A percentile compares a stretch with the other conserved stretches of the same genome.
phyloP scores from a whole-genome alignment of 495 filamentous ascomycete genomes.

The Tetracladium marchalianum region DNA sequence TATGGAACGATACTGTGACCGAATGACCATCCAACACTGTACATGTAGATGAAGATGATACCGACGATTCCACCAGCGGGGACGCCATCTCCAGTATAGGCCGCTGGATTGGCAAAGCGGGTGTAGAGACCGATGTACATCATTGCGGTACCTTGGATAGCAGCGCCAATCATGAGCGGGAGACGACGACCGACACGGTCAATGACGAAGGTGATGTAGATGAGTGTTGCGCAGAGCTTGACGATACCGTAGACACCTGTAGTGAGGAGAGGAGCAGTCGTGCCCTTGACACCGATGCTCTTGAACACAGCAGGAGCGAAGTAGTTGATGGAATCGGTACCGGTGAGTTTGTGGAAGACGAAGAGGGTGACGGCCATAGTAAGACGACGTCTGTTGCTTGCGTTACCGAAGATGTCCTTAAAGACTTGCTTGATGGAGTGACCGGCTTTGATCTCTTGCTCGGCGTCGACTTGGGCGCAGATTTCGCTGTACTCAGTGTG shows the following conservation, averaged over 20 bases:
- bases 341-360: conserved; percentile 49
- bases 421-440: too few relatives aligned
- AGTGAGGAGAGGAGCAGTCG: conserved; percentile 24
- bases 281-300: conserved; percentile 43
- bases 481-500: conserved; percentile 43
- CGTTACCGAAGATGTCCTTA: too few relatives aligned
- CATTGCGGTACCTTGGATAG: conserved; percentile 50
- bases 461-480: too few relatives aligned
- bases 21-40: conserved; percentile 56
- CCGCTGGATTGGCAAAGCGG: conserved; percentile 34
- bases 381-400: too few relatives aligned
- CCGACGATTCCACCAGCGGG: conserved; percentile 43
- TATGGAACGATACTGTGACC: conserved; percentile 70
- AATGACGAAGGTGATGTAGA: conserved; percentile 34
- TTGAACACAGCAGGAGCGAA: conserved; percentile 52
- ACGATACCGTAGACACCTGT: conserved; percentile 42
- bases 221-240: conserved; percentile 38
- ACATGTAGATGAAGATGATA: conserved; percentile 56
- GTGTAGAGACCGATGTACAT: conserved; percentile 59
- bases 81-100: conserved; percentile 29
- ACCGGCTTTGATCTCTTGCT: too few relatives aligned
- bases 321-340: conserved; percentile 63
- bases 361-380: conserved; percentile 36
- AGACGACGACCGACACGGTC: conserved; percentile 31
- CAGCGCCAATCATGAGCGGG: conserved; percentile 1